These are phyloP conservation scores for Juncus effusus DNA, from an alignment of 176 grass and related monocot species.

Conservation along the genomic window DNA sequence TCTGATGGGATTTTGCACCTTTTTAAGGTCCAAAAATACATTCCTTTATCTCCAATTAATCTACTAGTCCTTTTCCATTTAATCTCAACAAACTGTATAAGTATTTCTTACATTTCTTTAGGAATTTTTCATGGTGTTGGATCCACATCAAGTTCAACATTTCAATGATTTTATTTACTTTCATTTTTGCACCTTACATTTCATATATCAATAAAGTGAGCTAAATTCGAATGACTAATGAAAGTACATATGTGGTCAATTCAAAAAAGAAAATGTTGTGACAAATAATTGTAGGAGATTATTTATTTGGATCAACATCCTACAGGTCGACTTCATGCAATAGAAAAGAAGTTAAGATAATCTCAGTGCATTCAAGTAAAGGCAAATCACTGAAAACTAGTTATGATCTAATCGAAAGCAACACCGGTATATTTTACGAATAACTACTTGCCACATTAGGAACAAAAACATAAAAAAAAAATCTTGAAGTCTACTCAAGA, in stretches of 20 bases:
- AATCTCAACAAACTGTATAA: constrained; percentile 8
- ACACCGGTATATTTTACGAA: constrained; percentile 22
- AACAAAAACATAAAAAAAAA: background rate
- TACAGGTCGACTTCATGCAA: background rate
- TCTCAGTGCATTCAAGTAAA: constrained; percentile 48
- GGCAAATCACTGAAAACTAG: constrained; percentile 50
- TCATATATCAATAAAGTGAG: background rate
- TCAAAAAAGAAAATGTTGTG: too few relatives aligned
- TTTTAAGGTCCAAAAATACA: constrained; percentile 15
- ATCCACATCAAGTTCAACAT: constrained; percentile 12
- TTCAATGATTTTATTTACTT: background rate
- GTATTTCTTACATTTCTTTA: constrained; percentile 9
- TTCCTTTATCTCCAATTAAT: constrained; percentile 26
- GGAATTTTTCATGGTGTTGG: constrained; percentile 11
- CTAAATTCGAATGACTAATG: too few relatives aligned
- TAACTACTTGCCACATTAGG: constrained; percentile 34
- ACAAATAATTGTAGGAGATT: background rate
- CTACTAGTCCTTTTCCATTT: constrained; percentile 23
- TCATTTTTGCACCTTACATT: constrained; percentile 6
- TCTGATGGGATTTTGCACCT: constrained; percentile 60
- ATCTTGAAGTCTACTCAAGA: constrained; percentile 1
- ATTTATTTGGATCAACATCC: constrained; percentile 4
- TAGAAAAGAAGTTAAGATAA: constrained; percentile 15
- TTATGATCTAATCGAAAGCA: constrained; percentile 50
- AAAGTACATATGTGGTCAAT: too few relatives aligned